phyloP scores from a whole-genome alignment of 2,329 filamentous ascomycete genomes.

The Cryphonectria parasitica region DNA sequence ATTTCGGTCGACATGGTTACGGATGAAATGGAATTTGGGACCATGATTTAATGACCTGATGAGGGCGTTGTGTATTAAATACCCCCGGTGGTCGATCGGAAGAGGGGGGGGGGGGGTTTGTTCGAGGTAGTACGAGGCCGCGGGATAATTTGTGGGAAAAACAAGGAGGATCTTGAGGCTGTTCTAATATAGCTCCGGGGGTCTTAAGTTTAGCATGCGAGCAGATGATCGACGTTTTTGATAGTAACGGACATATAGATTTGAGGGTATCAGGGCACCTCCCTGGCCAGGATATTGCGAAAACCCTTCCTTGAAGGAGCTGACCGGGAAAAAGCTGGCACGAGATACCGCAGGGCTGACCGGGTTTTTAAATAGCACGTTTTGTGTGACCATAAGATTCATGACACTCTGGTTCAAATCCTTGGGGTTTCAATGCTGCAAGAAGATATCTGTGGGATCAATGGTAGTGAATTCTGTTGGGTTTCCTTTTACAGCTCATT shows the following conservation, averaged over 20 bases:
- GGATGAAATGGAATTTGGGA: background rate
- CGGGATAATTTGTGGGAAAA: background rate
- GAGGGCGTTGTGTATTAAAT: background rate
- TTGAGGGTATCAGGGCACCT: slow-evolving; percentile 14
- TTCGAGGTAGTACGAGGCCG: background rate
- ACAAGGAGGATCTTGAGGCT: background rate
- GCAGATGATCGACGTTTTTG: slow-evolving; percentile 6
- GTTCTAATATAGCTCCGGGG: background rate
- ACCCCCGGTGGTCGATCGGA: background rate
- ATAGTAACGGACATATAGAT: background rate
- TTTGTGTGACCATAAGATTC: slow-evolving; percentile 8
- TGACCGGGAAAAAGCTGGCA: slow-evolving; percentile 5
- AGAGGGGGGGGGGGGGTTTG: background rate
- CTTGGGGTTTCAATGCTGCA: slow-evolving; percentile 1
- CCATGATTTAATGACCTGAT: background rate
- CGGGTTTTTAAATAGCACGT: slow-evolving; percentile 11
- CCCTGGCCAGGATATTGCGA: slow-evolving; percentile 9
- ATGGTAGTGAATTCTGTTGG: background rate
- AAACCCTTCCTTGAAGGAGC: slow-evolving; percentile 17
- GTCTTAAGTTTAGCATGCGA: background rate
- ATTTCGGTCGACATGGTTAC: slow-evolving; percentile 11
- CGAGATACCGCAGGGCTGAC: slow-evolving; percentile 1
- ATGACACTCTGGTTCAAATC: background rate
- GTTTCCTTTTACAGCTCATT: slow-evolving; percentile 6
- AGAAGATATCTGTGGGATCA: background rate